A percentile compares a stretch with the other conserved stretches of the same genome.
These are phyloP conservation scores for Aspergillus piperis DNA, from an alignment of 2,329 filamentous ascomycete species.

Conservation along the genomic window DNA sequence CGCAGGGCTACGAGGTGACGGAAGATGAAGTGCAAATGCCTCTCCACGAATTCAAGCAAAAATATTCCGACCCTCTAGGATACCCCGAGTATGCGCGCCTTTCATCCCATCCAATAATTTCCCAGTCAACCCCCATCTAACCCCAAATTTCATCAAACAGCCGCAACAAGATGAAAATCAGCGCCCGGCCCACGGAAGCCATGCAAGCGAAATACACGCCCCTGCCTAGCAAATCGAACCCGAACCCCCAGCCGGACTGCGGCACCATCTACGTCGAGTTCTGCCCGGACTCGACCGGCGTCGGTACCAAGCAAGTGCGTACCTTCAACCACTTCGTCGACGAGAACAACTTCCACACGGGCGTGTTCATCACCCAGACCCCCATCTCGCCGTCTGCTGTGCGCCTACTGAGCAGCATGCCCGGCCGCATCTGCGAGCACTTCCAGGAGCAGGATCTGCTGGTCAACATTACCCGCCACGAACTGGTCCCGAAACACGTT, in stretches of 20 bases:
- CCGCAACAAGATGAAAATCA: conserved; percentile 82
- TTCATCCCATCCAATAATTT: not conserved
- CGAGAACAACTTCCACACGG: conserved; percentile 79
- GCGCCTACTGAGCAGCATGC: conserved; percentile 78
- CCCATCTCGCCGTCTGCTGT: conserved; percentile 82
- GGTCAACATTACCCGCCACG: conserved; percentile 97
- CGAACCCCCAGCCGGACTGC: conserved; percentile 70
- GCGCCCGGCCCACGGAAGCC: conserved; percentile 75
- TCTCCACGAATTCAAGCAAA: conserved; percentile 74
- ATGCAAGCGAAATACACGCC: conserved; percentile 86
- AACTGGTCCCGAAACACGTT: conserved; percentile 92
- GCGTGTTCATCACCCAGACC: conserved; percentile 84
- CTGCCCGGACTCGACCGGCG: conserved; percentile 67
- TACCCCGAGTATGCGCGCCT: conserved; percentile 66
- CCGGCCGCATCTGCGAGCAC: conserved; percentile 82
- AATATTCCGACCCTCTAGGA: conserved; percentile 73
- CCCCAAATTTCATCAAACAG: conserved; percentile 47
- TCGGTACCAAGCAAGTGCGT: conserved; percentile 92
- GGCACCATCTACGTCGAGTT: conserved; percentile 95
- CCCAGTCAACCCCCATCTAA: conserved; percentile 14
- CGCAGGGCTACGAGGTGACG: conserved; percentile 85
- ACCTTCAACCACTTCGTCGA: conserved; percentile 81
- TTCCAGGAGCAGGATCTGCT: conserved; percentile 95
- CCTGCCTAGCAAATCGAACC: conserved; percentile 67
- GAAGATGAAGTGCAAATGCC: conserved; percentile 87